phyloP scores from a whole-genome alignment of 805 yeast species.

The Candida alai region DNA sequence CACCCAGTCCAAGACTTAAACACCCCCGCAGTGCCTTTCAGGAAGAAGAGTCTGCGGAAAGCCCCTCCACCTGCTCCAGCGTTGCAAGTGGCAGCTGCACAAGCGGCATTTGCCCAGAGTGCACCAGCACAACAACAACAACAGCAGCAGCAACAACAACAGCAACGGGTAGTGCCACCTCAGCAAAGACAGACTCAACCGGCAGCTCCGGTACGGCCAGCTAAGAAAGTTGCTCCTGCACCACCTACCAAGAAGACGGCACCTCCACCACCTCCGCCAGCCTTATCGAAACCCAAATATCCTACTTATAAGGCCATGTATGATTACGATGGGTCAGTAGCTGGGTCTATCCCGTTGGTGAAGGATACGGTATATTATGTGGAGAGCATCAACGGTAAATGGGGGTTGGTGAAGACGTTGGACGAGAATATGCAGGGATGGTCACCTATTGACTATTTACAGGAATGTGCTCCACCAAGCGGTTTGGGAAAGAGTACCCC shows the following conservation, averaged over 20 bases:
- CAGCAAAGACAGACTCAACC: conserved; percentile 10
- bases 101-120: conserved; percentile 11
- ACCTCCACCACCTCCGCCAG: conserved; percentile 64
- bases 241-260: conserved; percentile 52
- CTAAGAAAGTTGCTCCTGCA: conserved; percentile 47
- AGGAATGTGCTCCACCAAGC: conserved; percentile 50
- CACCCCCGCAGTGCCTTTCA: too few relatives aligned
- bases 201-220: conserved; percentile 23
- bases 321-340: conserved; percentile 84
- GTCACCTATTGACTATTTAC: conserved; percentile 94
- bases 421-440: conserved; percentile 86
- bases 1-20: conserved; percentile 7
- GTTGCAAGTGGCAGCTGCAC: conserved; percentile 9
- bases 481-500: conserved; percentile 19
- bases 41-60: too few relatives aligned
- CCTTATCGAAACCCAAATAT: conserved; percentile 51
- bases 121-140: conserved; percentile 12
- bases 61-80: conserved; percentile 18
- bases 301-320: conserved; percentile 85
- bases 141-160: conserved; percentile 2
- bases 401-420: conserved; percentile 84
- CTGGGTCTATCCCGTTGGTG: conserved; percentile 71
- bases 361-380: conserved; percentile 76
- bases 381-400: conserved; percentile 77
- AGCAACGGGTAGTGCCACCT: conserved; percentile 1